Base-by-base conservation (phyloP, 1,284 basidiomycete genomes). In the Cerrena zonata region DNA sequence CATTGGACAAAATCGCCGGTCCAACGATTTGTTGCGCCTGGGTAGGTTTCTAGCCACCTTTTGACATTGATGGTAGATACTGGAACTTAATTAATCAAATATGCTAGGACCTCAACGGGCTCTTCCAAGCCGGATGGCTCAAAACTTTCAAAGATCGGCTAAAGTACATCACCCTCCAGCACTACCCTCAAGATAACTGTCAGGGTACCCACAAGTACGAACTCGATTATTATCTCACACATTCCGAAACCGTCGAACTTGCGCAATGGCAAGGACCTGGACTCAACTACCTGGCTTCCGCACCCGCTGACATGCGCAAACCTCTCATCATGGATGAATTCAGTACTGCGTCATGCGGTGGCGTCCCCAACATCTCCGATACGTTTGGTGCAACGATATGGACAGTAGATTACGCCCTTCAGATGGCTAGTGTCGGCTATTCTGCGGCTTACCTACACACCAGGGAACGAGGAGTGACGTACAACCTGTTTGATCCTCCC, bases 281-380 rank as follows among this genome's bases (percentile, higher is more conserved):
- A 4, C 68, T 69, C 18, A 43, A 61, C 56, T 22, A 56, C 37
- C 50, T 62, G 39, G 47, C 51, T 1, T 41, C 50, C n/a, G 49
- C 39, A n/a, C 56, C 56, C 23, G 38, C 57, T 4, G 53, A 50
- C 5, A 57, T 47, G 26, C 55, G 53, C 40, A 74, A 74, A 55
- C 69, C 72, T 7, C 63, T 84, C 46, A 72, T 86, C 65, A 75
- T 79, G 70, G 75, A 79, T 47, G 84, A 86, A 61, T 84, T 81
- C 60, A 86, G 85, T 65, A 79, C 78, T 3, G 80, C 79, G 1
- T 79, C 77, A 26, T 88, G 85, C 64, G 82, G 83, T 51, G 85
- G 85, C 15, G 70, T 77, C 49, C 62, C 70, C 2, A 74, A 73
- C n/a, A 62, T 86, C 47, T 82, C 80, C 12, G 74, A 85, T 58